Conservation (phyloP, 495 filamentous ascomycete species). For the Podospora didyma region DNA sequence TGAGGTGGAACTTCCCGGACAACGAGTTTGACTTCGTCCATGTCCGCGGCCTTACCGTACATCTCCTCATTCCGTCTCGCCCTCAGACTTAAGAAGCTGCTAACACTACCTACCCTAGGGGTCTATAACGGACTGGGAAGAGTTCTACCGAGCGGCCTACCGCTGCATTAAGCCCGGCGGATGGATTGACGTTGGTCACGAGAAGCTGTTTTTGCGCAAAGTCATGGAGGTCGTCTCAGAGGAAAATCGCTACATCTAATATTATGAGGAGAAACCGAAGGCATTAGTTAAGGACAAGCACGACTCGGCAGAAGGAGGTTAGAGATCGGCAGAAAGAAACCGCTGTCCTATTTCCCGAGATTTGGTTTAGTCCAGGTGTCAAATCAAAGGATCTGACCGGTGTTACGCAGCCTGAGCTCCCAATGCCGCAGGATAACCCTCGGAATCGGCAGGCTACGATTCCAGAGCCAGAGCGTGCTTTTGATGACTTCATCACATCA, state of each 20-base stretch:
- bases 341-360: slow-evolving; percentile 65
- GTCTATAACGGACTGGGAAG: slow-evolving; percentile 54
- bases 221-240: slow-evolving; percentile 56
- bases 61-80: too few relatives aligned
- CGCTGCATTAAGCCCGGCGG: slow-evolving; percentile 38
- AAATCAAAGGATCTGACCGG: slow-evolving; percentile 15
- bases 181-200: slow-evolving; percentile 55
- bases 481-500: slow-evolving; percentile 69
- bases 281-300: slow-evolving; percentile 65
- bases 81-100: too few relatives aligned
- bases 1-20: slow-evolving; percentile 47
- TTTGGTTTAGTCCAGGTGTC: slow-evolving; percentile 56
- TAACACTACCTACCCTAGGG: too few relatives aligned
- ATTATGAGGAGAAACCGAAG: slow-evolving; percentile 61
- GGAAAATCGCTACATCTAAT: slow-evolving; percentile 57
- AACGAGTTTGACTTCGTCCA: slow-evolving; percentile 64
- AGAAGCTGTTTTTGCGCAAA: slow-evolving; percentile 57
- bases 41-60: too few relatives aligned
- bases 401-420: not conserved
- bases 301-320: slow-evolving; percentile 67
- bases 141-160: slow-evolving; percentile 31
- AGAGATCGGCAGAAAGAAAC: slow-evolving; percentile 62
- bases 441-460: slow-evolving; percentile 29
- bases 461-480: slow-evolving; percentile 29
- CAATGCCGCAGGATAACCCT: not conserved